Evolutionary conservation across 108 stramenopile genomes (phyloP).

Genomic region (Mayamaea pseudoterrestris): DNA sequence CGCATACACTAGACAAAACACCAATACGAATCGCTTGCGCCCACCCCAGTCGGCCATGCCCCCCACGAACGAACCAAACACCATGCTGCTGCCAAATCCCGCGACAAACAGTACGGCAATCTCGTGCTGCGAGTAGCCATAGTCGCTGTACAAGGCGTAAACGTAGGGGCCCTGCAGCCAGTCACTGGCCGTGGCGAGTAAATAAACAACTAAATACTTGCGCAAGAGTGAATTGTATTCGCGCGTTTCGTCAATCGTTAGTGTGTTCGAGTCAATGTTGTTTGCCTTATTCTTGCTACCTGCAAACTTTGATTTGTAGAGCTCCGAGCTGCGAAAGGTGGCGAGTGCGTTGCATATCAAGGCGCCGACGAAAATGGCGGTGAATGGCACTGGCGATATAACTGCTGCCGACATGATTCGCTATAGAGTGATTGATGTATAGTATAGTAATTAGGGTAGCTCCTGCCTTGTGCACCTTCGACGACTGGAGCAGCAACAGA

Average conservation of each 20-base stretch:
- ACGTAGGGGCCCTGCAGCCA: slow-evolving; percentile 99
- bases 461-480: too few species aligned
- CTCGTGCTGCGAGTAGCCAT: slow-evolving; percentile 81
- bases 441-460: too few species aligned
- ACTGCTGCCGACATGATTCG: not conserved
- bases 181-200: slow-evolving; percentile 83
- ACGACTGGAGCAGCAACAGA: too few species aligned
- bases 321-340: slow-evolving; percentile 58
- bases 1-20: slow-evolving; percentile 84
- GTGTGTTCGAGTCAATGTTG: slow-evolving; percentile 1
- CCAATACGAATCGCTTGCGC: slow-evolving; percentile 64
- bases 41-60: slow-evolving; percentile 68
- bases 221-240: slow-evolving; percentile 4
- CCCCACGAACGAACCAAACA: slow-evolving; percentile 53
- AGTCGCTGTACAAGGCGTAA: slow-evolving; percentile 90
- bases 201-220: slow-evolving; percentile 81
- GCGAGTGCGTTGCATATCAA: slow-evolving; percentile 45
- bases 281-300: slow-evolving; percentile 3
- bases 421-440: not conserved
- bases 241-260: not conserved
- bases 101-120: slow-evolving; percentile 84
- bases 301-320: slow-evolving; percentile 34
- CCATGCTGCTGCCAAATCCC: slow-evolving; percentile 75
- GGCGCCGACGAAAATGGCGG: slow-evolving; percentile 42
- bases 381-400: slow-evolving; percentile 26